phyloP scores from a whole-genome alignment of 805 yeast species.

The Metschnikowia matae region DNA sequence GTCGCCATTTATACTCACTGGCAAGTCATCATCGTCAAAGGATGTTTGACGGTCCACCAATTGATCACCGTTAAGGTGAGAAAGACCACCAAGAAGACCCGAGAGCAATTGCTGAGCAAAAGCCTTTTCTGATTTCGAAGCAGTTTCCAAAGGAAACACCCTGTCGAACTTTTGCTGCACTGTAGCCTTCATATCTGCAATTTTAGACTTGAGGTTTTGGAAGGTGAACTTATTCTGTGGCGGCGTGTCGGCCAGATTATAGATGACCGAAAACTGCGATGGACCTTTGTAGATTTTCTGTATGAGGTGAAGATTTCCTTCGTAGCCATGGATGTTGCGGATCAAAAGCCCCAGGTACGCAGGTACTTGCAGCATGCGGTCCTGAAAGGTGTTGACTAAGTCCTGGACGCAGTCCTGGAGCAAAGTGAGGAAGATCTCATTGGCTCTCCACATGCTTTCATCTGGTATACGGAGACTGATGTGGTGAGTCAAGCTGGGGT shows the following conservation, averaged over 20 bases:
- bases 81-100: conserved; percentile 83
- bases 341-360: conserved; percentile 50
- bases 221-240: conserved; percentile 33
- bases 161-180: conserved; percentile 52
- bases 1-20: conserved; percentile 30
- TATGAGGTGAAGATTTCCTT: conserved; percentile 74
- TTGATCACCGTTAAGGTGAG: conserved; percentile 81
- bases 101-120: conserved; percentile 81
- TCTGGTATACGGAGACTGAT: conserved; percentile 66
- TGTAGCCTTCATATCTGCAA: conserved; percentile 27
- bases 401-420: conserved; percentile 64
- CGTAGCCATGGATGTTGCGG: conserved; percentile 54
- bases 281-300: conserved; percentile 73
- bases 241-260: conserved; percentile 44
- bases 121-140: conserved; percentile 42
- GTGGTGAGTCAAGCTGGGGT: conserved; percentile 63
- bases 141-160: conserved; percentile 49
- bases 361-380: conserved; percentile 29
- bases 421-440: conserved; percentile 66
- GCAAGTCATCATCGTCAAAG: conserved; percentile 67
- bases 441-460: conserved; percentile 71
- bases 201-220: conserved; percentile 32
- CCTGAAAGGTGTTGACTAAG: conserved; percentile 28
- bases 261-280: conserved; percentile 71
- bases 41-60: conserved; percentile 70